Base-by-base conservation (phyloP, 306 rosid genomes). In the Heteromeles arbutifolia region DNA sequence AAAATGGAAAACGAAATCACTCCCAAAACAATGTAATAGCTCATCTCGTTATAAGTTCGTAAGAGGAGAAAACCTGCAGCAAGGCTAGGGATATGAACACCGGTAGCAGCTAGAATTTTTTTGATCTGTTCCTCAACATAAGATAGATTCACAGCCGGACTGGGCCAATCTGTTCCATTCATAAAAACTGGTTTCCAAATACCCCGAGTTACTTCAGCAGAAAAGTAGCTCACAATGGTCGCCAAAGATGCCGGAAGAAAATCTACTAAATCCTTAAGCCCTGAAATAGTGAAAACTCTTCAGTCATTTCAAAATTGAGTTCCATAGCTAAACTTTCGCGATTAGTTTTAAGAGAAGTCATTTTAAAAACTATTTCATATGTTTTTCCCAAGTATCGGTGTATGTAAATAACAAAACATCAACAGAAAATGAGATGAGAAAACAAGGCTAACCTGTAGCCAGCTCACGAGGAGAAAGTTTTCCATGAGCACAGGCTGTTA, bases 81-180 rank as follows among this genome's bases (percentile, higher is more conserved):
- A 79, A 95, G 91, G 88, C 99, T 95, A 26, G 98, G 99, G 77
- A 95, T 84, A 81, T 86, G 90, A 74, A 95, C 97, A 77, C 99
- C 99, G 52, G 99, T 95, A 43, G 93, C 92, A 74, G 98, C 99
- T 78, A 95, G 84, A 78, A 95, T 90, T 87, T 89, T 92, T 81
- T 82, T 95, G 65, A 95, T 90, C 84, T 92, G 98, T 77, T 88
- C 96, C 88, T 95, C 99, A 25, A 95, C 99, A 54, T 88, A 83
- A 73, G 83, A 83, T 69, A 95, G 86, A 82, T 92, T 95, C 70
- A 94, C 97, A 44, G 97, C 97, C 4, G 98, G 99, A 76, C 99
- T 95, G 18, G 99, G 99, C 99, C 99, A 95, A 81, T 95, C 99
- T 4, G 99, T 88, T 86, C 99, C 99, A 70, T 95, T 95, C 99